Evolutionary conservation across 176 grass and related monocot species (phyloP).

Genomic region (Musa acuminata): DNA sequence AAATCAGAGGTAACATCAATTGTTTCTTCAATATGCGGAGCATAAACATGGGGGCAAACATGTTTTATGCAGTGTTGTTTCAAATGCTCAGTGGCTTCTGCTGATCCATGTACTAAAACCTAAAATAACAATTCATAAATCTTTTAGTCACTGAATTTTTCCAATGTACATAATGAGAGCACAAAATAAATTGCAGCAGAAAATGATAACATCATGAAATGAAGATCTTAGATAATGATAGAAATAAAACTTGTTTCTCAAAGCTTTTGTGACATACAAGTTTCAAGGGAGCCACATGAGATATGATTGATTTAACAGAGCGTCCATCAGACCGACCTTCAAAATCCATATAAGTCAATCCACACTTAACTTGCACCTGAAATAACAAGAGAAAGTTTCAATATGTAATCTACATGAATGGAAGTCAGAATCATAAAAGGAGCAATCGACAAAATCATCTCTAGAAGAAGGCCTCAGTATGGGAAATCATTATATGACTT

Average conservation of each 20-base stretch:
- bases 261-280: slow-evolving; percentile 43
- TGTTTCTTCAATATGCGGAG: slow-evolving; percentile 90
- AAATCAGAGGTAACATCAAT: slow-evolving; percentile 99
- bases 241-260: not conserved
- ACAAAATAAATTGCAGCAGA: slow-evolving; percentile 1
- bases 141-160: slow-evolving; percentile 3
- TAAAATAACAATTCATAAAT: slow-evolving; percentile 21
- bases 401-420: slow-evolving; percentile 1
- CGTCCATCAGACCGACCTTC: slow-evolving; percentile 94
- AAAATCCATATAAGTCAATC: slow-evolving; percentile 92
- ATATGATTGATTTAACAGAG: slow-evolving; percentile 83
- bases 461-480: not conserved
- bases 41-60: slow-evolving; percentile 80
- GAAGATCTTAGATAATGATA: not conserved
- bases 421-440: too few species aligned
- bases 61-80: slow-evolving; percentile 84
- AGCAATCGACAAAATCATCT: not conserved
- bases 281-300: slow-evolving; percentile 91
- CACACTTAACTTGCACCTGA: slow-evolving; percentile 94
- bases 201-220: not conserved
- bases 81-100: slow-evolving; percentile 92
- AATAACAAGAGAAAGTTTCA: slow-evolving; percentile 21
- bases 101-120: slow-evolving; percentile 94
- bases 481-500: not conserved
- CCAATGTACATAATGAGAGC: not conserved